Conservation (phyloP, 768 basidiomycete species). For the Suillus cothurnatus region DNA sequence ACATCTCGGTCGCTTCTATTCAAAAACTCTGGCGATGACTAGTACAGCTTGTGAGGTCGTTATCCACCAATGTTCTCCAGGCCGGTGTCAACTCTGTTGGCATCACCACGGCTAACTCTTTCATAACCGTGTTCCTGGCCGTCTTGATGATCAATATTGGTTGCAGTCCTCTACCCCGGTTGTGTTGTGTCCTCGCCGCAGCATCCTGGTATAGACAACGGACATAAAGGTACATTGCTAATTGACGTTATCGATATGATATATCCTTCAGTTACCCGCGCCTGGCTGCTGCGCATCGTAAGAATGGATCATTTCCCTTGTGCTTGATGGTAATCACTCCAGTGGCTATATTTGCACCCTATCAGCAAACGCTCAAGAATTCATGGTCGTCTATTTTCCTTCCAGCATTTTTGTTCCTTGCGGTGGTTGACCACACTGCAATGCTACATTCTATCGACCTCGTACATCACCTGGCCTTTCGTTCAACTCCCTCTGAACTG, state of each 20-base stretch:
- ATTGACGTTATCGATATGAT: conserved; percentile 37
- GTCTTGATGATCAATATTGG: conserved; percentile 63
- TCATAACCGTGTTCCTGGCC: conserved; percentile 84
- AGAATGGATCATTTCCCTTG: conserved; percentile 41
- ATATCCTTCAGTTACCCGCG: conserved; percentile 49
- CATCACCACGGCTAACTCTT: conserved; percentile 85
- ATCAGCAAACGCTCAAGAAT: conserved; percentile 90
- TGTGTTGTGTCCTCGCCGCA: conserved; percentile 46
- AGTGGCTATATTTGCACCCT: conserved; percentile 75
- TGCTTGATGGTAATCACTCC: conserved; percentile 69
- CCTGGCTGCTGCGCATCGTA: conserved; percentile 72
- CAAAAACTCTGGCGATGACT: conserved; percentile 34
- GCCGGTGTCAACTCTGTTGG: conserved; percentile 78
- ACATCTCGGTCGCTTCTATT: conserved; percentile 18
- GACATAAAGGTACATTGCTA: conserved; percentile 20
- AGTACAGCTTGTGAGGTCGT: conserved; percentile 69
- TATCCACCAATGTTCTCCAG: conserved; percentile 66
- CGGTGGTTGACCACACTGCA: conserved; percentile 46
- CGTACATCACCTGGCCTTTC: conserved; percentile 50
- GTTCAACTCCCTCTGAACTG: conserved; percentile 40
- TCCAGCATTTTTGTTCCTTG: conserved; percentile 68
- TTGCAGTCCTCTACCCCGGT: conserved; percentile 52
- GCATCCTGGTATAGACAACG: conserved; percentile 20
- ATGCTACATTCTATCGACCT: conserved; percentile 53
- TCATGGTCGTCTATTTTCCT: conserved; percentile 85